A percentile compares a stretch with the other conserved stretches of the same genome.
These are phyloP conservation scores for Kuraishia piskuri DNA, from an alignment of 805 yeast genomes.

Conservation along the genomic window DNA sequence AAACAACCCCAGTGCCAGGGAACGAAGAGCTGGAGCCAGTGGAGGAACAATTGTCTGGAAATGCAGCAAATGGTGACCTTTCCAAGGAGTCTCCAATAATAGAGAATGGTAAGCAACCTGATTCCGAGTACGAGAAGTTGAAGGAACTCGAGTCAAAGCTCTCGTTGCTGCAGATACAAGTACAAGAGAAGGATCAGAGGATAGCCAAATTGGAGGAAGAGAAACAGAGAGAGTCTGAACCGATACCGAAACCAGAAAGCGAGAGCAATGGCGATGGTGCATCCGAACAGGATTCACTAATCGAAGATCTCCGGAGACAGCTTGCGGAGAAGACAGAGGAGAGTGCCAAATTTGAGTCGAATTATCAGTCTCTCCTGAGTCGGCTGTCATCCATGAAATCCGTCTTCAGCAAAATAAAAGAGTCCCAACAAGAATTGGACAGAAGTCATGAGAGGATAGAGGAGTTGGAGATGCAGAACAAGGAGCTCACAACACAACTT, in stretches of 20 bases:
- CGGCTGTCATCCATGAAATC: slow-evolving; percentile 67
- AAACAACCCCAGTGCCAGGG: too few relatives aligned
- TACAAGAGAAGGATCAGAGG: background rate
- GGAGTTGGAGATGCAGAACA: slow-evolving; percentile 29
- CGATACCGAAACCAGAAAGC: background rate
- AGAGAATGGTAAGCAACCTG: background rate
- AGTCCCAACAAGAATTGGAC: slow-evolving; percentile 55
- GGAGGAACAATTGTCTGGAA: background rate
- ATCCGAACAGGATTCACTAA: background rate
- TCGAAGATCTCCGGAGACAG: slow-evolving; percentile 17
- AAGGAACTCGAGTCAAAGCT: slow-evolving; percentile 1
- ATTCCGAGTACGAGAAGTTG: background rate
- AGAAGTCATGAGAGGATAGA: slow-evolving; percentile 37
- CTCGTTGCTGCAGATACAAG: slow-evolving; percentile 1
- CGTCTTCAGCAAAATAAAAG: slow-evolving; percentile 66
- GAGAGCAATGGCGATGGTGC: background rate
- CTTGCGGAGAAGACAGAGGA: slow-evolving; percentile 34
- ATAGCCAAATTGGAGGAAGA: background rate
- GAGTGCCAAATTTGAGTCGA: slow-evolving; percentile 46
- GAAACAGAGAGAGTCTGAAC: background rate
- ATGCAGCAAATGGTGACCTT: background rate
- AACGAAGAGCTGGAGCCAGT: background rate
- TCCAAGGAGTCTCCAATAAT: background rate
- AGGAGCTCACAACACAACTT: slow-evolving; percentile 23
- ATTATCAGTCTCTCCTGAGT: slow-evolving; percentile 53